Conservation (phyloP, 805 yeast genomes). For the Myxozyma nipponensis region DNA sequence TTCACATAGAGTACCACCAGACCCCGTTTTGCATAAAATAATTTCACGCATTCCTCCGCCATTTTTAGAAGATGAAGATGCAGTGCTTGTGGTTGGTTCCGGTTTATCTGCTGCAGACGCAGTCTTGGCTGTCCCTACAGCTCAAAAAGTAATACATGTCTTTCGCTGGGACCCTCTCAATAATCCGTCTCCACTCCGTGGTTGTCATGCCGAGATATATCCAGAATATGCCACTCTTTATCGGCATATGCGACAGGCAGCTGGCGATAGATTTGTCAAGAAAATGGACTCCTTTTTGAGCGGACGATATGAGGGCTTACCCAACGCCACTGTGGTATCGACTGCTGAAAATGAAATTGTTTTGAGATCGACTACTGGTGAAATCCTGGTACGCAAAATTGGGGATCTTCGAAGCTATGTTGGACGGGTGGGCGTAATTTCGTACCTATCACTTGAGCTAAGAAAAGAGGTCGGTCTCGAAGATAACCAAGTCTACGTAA, state of each 20-base stretch:
- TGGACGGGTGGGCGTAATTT: slow-evolving; percentile 35
- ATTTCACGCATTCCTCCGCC: slow-evolving; percentile 3
- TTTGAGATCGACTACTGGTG: slow-evolving; percentile 3
- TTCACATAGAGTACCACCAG: slow-evolving; percentile 25
- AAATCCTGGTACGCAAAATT: slow-evolving; percentile 10
- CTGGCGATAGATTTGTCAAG: neutral
- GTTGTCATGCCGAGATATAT: slow-evolving; percentile 34
- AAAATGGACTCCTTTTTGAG: slow-evolving; percentile 2
- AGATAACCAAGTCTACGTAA: slow-evolving; percentile 22
- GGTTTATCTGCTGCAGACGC: slow-evolving; percentile 39
- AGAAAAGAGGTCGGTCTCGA: slow-evolving; percentile 22
- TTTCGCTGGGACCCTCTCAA: slow-evolving; percentile 32
- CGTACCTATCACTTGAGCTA: slow-evolving; percentile 27
- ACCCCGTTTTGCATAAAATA: slow-evolving; percentile 26
- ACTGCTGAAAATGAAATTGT: slow-evolving; percentile 1
- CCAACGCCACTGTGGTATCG: slow-evolving; percentile 16
- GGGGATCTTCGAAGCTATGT: slow-evolving; percentile 28
- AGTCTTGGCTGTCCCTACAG: slow-evolving; percentile 18
- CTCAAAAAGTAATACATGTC: slow-evolving; percentile 29
- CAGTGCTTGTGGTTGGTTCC: slow-evolving; percentile 33
- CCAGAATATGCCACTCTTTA: slow-evolving; percentile 35
- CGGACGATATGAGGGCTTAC: slow-evolving; percentile 21
- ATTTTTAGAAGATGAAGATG: neutral
- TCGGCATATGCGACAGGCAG: slow-evolving; percentile 30
- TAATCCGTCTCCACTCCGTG: slow-evolving; percentile 31